Percentiles rank a stretch among this genome's conserved stretches.
Evolutionary conservation across 768 basidiomycete genomes (phyloP).

Genomic region (Termitomyces eurrhizus): DNA sequence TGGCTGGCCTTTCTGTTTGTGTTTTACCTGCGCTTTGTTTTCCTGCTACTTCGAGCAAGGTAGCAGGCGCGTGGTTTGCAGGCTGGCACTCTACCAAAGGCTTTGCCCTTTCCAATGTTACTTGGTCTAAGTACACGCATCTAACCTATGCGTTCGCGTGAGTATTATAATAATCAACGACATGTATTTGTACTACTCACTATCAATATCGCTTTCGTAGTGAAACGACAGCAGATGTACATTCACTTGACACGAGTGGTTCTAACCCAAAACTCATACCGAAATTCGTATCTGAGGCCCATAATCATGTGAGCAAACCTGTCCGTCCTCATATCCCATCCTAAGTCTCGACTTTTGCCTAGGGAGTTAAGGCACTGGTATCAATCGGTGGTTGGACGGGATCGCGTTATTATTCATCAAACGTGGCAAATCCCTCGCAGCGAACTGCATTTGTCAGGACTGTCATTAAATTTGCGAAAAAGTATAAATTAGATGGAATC

Average conservation of each 20-base stretch:
- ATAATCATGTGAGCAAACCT: conserved; percentile 32
- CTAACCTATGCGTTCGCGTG: conserved; percentile 71
- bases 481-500: conserved; percentile 59
- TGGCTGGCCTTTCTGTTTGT: conserved; percentile 8
- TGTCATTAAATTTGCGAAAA: conserved; percentile 41
- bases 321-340: not conserved
- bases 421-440: conserved; percentile 54
- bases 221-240: conserved; percentile 34
- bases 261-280: conserved; percentile 51
- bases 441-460: conserved; percentile 64
- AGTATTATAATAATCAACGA: conserved; percentile 22
- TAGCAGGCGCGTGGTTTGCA: conserved; percentile 63
- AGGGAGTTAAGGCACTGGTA: conserved; percentile 56
- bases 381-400: conserved; percentile 76
- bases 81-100: conserved; percentile 54
- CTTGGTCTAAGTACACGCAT: conserved; percentile 66
- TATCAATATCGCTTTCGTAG: conserved; percentile 16
- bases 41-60: conserved; percentile 15
- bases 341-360: not conserved
- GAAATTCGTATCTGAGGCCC: conserved; percentile 50
- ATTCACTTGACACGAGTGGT: conserved; percentile 29
- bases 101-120: conserved; percentile 50
- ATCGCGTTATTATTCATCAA: conserved; percentile 56
- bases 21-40: conserved; percentile 13
- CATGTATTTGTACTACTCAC: not conserved